Conservation (phyloP, 192 early-diverging fungal genomes). For the Coemansia aciculifera region DNA sequence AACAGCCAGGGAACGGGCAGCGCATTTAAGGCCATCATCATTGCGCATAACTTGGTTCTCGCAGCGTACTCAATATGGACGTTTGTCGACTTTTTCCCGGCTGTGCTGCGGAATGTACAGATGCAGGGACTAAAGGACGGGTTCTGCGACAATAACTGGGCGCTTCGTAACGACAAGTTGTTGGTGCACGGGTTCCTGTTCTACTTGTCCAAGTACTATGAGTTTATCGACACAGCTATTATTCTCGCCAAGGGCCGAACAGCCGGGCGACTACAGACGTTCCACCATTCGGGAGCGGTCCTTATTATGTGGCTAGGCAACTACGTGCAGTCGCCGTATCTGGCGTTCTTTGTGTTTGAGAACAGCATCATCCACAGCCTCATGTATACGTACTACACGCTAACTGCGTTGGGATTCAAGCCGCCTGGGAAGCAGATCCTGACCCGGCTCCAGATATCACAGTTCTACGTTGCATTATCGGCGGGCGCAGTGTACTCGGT, state of each 20-base stretch:
- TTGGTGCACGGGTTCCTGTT: conserved; percentile 80
- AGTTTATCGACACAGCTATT: conserved; percentile 85
- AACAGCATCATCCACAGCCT: conserved; percentile 88
- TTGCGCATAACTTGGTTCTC: conserved; percentile 73
- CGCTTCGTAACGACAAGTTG: conserved; percentile 67
- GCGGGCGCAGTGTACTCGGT: conserved; percentile 65
- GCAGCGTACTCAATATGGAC: conserved; percentile 73
- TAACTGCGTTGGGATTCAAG: conserved; percentile 70
- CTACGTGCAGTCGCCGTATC: conserved; percentile 71
- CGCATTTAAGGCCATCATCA: conserved; percentile 71
- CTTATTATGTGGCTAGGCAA: conserved; percentile 85
- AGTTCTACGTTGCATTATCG: conserved; percentile 75
- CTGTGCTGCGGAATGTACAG: conserved; percentile 59
- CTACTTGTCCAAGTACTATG: conserved; percentile 89
- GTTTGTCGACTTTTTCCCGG: conserved; percentile 64
- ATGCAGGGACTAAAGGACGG: conserved; percentile 59
- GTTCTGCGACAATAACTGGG: conserved; percentile 65
- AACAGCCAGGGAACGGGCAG: neutral
- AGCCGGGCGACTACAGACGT: conserved; percentile 77
- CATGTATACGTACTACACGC: conserved; percentile 86
- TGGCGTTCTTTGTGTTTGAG: conserved; percentile 80
- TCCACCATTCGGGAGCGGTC: conserved; percentile 87
- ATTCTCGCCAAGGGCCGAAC: conserved; percentile 73
- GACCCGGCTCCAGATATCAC: conserved; percentile 79
- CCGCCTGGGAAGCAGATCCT: conserved; percentile 81